These are phyloP conservation scores for Telfairia occidentalis DNA, from an alignment of 331 rosid species.

Conservation along the genomic window DNA sequence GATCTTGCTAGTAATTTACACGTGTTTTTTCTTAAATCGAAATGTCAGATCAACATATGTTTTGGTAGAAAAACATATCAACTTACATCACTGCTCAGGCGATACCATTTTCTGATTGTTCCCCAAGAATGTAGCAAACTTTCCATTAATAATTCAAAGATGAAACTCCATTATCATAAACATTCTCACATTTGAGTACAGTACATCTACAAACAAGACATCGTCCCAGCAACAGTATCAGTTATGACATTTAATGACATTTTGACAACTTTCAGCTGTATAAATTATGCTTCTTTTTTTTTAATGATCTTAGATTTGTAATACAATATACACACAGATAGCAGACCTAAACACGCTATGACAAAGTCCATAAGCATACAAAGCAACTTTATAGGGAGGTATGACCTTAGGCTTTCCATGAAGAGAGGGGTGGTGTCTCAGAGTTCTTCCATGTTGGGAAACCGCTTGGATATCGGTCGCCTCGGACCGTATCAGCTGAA, in stretches of 20 bases:
- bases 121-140: neutral
- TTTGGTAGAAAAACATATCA: too few species aligned
- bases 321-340: neutral
- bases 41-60: neutral
- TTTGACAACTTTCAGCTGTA: neutral
- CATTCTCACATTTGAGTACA: neutral
- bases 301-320: neutral
- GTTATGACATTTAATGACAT: neutral
- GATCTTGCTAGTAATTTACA: too few species aligned
- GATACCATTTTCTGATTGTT: neutral
- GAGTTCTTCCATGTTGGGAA: conserved; percentile 34
- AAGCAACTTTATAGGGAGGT: neutral
- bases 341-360: neutral
- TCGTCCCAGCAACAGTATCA: neutral
- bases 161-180: neutral
- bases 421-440: conserved; percentile 56
- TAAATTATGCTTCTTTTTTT: neutral
- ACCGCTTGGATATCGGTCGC: conserved; percentile 22
- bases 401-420: conserved; percentile 31
- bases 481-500: conserved; percentile 37
- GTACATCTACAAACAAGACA: neutral
- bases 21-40: too few species aligned
- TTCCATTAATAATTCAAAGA: neutral
- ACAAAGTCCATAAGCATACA: neutral
- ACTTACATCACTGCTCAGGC: neutral